Conservation (phyloP, 2,329 filamentous ascomycete species). For the Neopestalotiopsis clavispora region DNA sequence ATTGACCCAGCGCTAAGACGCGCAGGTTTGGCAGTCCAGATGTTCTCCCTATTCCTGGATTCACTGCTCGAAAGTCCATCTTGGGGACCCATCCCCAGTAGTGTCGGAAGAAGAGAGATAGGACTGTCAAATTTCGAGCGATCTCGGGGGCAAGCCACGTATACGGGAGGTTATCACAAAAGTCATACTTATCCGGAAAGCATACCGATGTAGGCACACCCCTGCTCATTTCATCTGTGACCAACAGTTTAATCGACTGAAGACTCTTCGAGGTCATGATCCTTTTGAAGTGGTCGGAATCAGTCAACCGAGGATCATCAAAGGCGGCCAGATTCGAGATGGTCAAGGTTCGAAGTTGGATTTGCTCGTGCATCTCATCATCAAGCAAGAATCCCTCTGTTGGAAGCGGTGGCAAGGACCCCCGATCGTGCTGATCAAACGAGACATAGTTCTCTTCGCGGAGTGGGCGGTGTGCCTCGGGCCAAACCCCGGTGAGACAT, state of each 20-base stretch:
- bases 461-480: background rate
- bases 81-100: conserved; percentile 47
- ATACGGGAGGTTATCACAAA: conserved; percentile 24
- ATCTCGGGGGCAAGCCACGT: conserved; percentile 29
- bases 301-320: conserved; percentile 16
- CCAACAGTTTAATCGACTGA: conserved; percentile 18
- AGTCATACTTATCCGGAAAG: conserved; percentile 24
- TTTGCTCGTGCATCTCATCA: background rate
- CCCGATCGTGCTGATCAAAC: background rate
- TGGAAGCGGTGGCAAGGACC: background rate
- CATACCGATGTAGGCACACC: background rate
- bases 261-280: conserved; percentile 11
- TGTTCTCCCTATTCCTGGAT: conserved; percentile 29
- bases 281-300: conserved; percentile 11
- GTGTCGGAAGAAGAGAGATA: conserved; percentile 42
- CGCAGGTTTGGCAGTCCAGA: conserved; percentile 37
- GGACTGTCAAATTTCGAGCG: conserved; percentile 32
- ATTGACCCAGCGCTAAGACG: conserved; percentile 44
- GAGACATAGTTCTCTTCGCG: background rate
- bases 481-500: conserved; percentile 15
- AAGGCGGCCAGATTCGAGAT: conserved; percentile 16
- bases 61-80: conserved; percentile 37
- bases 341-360: conserved; percentile 17
- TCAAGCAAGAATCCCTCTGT: background rate
- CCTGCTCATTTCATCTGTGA: background rate